Base-by-base conservation (phyloP, 108 stramenopile genomes). In the Chaetoceros muelleri region DNA sequence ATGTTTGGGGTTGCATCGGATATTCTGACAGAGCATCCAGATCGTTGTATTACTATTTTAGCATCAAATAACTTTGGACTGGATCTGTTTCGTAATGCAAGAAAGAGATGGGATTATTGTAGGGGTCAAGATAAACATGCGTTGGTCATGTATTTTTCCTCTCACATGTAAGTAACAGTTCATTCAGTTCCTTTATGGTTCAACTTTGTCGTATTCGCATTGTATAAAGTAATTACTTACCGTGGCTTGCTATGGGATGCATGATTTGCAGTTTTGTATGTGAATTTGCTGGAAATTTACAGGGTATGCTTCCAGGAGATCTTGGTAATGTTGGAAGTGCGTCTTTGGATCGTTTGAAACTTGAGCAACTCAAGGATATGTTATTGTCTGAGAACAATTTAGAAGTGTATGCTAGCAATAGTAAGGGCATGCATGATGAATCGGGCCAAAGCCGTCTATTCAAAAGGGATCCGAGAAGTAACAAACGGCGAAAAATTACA, bases 161-260 rank as follows among this genome's bases (percentile, higher is more conserved):
- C 79, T 28, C 76, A 82, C 66, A 52, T 86, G 67, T 75, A 73
- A 62, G 79, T 77, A 18, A 48, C 65, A 71, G 64, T 71, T 56
- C 2, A 74, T 73, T 48, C 69, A 72, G 27, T 74, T 50, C 44
- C 30, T 65, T 48, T 55, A 40, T 23, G 67, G 63, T 27, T 53
- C 68, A 30, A 52, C 61, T 17, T 61, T 65, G 56, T 66, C 65
- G 30, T 68, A n/a, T n/a, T n/a, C n/a, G n/a, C n/a, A 70, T 56
- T 47, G 69, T 49, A 71, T 71, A 20, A 62, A 61, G 0, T 55
- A 65, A 55, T 48, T 30, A 24, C 61, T 46, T 17, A 19, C 48
- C 0, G 24, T n/a, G 24, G 31, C 30, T 47, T 47, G 26, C 46
- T 20, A 27, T 16, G 19, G 16, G 58, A 61, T n/a, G 49, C 34